Base-by-base conservation (phyloP, 1,284 basidiomycete species). In the Marasmius tenuissimus region DNA sequence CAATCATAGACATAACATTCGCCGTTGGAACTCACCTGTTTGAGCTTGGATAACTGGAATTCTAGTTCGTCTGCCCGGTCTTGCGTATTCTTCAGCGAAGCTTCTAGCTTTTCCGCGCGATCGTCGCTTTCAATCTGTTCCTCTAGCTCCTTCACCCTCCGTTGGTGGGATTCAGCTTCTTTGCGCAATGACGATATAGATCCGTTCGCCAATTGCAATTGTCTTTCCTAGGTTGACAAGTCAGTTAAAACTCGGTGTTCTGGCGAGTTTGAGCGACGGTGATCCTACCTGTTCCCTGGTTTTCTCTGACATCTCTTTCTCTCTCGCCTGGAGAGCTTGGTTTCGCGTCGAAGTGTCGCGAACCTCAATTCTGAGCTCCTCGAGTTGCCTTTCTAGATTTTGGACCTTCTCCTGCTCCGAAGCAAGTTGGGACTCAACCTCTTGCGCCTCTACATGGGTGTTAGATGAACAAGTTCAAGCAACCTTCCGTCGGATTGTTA, bases 41-140 rank as follows among this genome's bases (percentile, higher is more conserved):
- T 89, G 48, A 89, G 73, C 70, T 89, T 91, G 18, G 88, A 86
- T 16, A 93, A 76, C 68, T 91, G 89, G 67, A 91, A 89, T 67
- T 92, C 91, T 4, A 93, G 81, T 69, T 92, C 90, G 63, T 91
- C 91, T 2, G 88, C 88, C 61, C 87, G 88, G 69, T 93, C 85
- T 67, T 92, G 89, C 35, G 87, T 88, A 67, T 92, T 87, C 70
- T 87, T 87, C 57, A 93, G 74, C 4, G 87, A 88, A 49, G 76
- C 75, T 69, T 93, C 91, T 42, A 93, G 73, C 48, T 81, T 80
- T 67, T 92, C 91, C 20, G 86, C 86, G 39, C 89, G 86, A 72
- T 93, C 91, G 69, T 93, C 91, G 64, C 84, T 86, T 71, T 93
- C 85, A 33, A 93, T 88, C 65, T 91, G 90, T 66, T 93, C 92